Base-by-base conservation (phyloP, 2,329 filamentous ascomycete species). In the Penicillium sp. region DNA sequence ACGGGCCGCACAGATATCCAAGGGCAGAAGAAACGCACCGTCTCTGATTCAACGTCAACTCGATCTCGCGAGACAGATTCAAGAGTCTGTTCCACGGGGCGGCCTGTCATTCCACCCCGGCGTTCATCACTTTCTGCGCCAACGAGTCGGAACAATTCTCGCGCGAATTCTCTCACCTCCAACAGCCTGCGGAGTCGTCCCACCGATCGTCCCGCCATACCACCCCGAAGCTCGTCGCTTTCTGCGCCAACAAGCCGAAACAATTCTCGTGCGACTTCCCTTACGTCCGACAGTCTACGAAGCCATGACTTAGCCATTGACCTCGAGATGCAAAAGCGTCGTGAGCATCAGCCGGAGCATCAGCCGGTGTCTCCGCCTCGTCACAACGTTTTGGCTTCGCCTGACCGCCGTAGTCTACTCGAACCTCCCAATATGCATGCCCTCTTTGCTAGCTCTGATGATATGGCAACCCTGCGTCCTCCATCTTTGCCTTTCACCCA, bases 401-500 rank as follows among this genome's bases (percentile, higher is more conserved):
- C 54, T 22, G 45, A 48, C 17, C 52, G 51, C 21, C 49, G 45
- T 37, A 57, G 52, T 28, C 52, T 57, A n/a, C 33, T 55, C 3
- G 62, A 64, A 57, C 64, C 51, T 54, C 63, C 57, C 51, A 69
- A 54, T 59, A 65, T 57, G 54, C 71, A 56, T 64, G 68, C 59
- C 56, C 69, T 61, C 59, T 68, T 62, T 56, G 64, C 64, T 31
- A 56, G 46, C 60, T 69, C 61, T 12, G 64, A 70, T 26, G 69
- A 73, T 42, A 65, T 65, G 63, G 67, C 58, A 54, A 68, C 63
- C 58, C 64, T 67, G 56, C 70, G 74, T 17, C 74, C 76, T 39
- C 69, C 75, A 10, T 77, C 72, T 26, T 63, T 75, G 17, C 71
- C 74, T 33, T 73, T 72, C 17, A 78, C 77, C 1, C 69, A 71